Conservation (phyloP, 306 rosid genomes). For the Prunus mongolica region DNA sequence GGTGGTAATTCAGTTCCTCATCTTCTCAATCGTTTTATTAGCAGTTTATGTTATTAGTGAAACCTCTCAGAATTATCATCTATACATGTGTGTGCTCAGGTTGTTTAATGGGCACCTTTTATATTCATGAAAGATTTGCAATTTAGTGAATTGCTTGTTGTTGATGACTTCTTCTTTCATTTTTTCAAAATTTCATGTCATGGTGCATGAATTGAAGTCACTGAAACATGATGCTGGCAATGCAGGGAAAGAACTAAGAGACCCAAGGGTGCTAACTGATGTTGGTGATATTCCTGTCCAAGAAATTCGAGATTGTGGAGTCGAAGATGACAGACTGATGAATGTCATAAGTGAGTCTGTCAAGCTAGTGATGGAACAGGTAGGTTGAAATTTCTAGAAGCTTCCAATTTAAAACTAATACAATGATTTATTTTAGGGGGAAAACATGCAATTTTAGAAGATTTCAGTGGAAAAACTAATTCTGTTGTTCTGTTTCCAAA, state of each 20-base stretch:
- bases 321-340: conserved; percentile 82
- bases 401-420: background rate
- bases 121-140: background rate
- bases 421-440: background rate
- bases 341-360: conserved; percentile 85
- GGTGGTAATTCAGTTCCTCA: background rate
- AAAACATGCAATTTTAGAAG: background rate
- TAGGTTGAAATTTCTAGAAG: conserved; percentile 9
- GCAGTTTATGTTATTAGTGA: background rate
- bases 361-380: conserved; percentile 95
- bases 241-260: conserved; percentile 76
- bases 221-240: conserved; percentile 13
- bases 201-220: background rate
- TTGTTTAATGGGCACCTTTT: background rate
- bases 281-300: conserved; percentile 97
- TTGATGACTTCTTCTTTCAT: background rate
- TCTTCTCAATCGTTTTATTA: background rate
- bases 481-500: background rate
- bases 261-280: conserved; percentile 83
- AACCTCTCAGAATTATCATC: background rate
- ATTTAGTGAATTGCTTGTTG: background rate
- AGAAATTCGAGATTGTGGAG: conserved; percentile 92
- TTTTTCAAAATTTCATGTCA: background rate
- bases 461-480: background rate
- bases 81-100: background rate